Base-by-base conservation (phyloP, 1,284 basidiomycete species). In the Golubevia pallescens region DNA sequence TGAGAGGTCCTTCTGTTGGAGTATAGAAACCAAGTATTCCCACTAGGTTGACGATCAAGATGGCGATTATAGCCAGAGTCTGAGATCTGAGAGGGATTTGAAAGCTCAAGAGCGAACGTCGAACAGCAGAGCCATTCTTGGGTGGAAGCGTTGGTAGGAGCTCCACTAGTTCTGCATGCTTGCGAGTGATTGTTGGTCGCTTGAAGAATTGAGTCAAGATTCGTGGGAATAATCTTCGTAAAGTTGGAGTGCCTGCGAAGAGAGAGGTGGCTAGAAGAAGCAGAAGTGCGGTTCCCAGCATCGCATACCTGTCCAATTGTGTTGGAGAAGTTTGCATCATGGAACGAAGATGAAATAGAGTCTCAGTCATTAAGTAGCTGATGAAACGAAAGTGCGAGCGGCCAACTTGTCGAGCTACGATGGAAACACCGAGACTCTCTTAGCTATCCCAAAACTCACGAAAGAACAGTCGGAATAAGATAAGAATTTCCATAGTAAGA, bases 81-180 rank as follows among this genome's bases (percentile, higher is more conserved):
- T 78, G 70, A 16, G 61, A 61, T 4, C 76, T 69, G 7, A 77
- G 63, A n/a, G 76, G 76, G 4, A 71, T 53, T 57, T 72, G 71
- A 6, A 73, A 54, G 7, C 67, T 63, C 28, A 73, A 61, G 5
- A 10, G 3, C 3, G 34, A 38, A 38, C 5, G 5, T 4, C 34
- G 24, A 7, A 6, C 13, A 6, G 20, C 5, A 6, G 54, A 13
- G 13, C 13, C 7, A 5, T 21, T 56, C 20, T 56, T 56, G 6
- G 24, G 13, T 56, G 24, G 6, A 6, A 21, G 54, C 5, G 20
- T 32, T 7, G 20, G 54, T 6, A 56, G 24, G 13, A 56, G 54
- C 24, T 56, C 7, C 13, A 21, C 20, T 10, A 28, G 10, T 10
- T 21, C 54, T 56, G 5, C 6, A 13, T 21, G 54, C 54, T 21